Percentiles rank a stretch among this genome's conserved stretches.
phyloP scores from a whole-genome alignment of 2,329 filamentous ascomycete species.

The Nigrospora osmanthi region DNA sequence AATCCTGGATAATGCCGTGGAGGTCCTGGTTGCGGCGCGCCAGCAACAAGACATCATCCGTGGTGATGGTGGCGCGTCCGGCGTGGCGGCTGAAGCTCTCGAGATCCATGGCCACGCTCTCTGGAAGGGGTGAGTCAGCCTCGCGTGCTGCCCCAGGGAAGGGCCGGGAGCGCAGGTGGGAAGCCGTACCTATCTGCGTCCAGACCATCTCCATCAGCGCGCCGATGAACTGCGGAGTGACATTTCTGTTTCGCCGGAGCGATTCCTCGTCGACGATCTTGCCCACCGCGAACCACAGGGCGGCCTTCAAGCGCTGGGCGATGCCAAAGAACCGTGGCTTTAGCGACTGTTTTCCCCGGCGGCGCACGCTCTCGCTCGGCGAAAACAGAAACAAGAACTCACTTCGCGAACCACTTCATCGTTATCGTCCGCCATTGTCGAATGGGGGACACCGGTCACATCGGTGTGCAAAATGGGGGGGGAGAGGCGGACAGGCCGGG shows the following conservation, averaged over 20 bases:
- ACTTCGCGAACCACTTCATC: slow-evolving; percentile 23
- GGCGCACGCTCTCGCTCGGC: no score
- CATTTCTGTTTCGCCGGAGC: slow-evolving; percentile 66
- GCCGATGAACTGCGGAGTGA: slow-evolving; percentile 86
- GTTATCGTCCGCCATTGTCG: slow-evolving; percentile 22
- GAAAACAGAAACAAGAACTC: no score
- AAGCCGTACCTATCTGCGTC: slow-evolving; percentile 62
- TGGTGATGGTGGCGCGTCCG: slow-evolving; percentile 69
- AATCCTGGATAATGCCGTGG: slow-evolving; percentile 63
- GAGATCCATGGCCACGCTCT: slow-evolving; percentile 48
- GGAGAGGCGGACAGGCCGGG: no score
- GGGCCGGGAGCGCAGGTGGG: no score
- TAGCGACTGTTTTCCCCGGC: background rate
- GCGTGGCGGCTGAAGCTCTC: slow-evolving; percentile 64
- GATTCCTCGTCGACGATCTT: slow-evolving; percentile 86
- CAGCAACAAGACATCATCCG: slow-evolving; percentile 82
- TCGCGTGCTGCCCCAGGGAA: background rate
- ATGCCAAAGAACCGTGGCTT: background rate
- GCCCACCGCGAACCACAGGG: slow-evolving; percentile 76
- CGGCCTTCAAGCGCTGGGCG: slow-evolving; percentile 68
- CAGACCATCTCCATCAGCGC: slow-evolving; percentile 68
- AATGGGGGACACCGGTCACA: background rate
- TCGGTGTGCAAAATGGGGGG: no score
- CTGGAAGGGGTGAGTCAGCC: slow-evolving; percentile 24
- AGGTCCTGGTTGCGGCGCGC: slow-evolving; percentile 82